Evolutionary conservation across 768 basidiomycete genomes (phyloP).

Genomic region (Mycena epipterygia): DNA sequence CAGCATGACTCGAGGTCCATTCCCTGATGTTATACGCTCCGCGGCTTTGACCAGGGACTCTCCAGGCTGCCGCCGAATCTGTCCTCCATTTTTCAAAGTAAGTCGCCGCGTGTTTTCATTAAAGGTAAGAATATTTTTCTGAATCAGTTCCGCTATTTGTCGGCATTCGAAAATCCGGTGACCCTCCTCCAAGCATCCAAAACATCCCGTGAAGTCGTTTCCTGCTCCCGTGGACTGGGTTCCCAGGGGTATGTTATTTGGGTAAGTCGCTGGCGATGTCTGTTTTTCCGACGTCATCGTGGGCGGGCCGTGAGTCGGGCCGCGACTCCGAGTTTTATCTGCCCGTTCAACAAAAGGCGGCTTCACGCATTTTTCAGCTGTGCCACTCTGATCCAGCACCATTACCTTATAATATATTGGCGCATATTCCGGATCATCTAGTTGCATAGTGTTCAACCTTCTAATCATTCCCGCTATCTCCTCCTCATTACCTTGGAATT

Average conservation of each 20-base stretch:
- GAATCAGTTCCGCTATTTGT: neutral
- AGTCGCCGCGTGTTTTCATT: neutral
- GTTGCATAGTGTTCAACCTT: constrained; percentile 23
- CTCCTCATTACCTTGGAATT: neutral
- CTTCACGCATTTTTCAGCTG: neutral
- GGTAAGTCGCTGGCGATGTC: neutral
- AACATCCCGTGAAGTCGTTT: neutral
- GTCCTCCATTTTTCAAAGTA: neutral
- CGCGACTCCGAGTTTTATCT: neutral
- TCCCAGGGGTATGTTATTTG: neutral
- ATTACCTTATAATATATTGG: constrained; percentile 13
- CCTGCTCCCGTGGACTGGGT: neutral
- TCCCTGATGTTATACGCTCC: no score
- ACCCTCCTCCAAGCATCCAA: neutral
- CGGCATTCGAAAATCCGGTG: neutral
- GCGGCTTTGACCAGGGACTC: neutral
- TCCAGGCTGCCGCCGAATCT: neutral
- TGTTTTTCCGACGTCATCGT: neutral
- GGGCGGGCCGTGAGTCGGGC: no score
- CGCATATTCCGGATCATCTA: constrained; percentile 32
- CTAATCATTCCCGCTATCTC: constrained; percentile 22
- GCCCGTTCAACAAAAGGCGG: neutral
- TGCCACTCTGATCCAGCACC: neutral
- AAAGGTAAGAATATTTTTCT: neutral
- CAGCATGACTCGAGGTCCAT: no score